Evolutionary conservation across 345 rosid species (phyloP), one percentile per base, ranked within the genome.

Genomic region (Balakata baccata): DNA sequence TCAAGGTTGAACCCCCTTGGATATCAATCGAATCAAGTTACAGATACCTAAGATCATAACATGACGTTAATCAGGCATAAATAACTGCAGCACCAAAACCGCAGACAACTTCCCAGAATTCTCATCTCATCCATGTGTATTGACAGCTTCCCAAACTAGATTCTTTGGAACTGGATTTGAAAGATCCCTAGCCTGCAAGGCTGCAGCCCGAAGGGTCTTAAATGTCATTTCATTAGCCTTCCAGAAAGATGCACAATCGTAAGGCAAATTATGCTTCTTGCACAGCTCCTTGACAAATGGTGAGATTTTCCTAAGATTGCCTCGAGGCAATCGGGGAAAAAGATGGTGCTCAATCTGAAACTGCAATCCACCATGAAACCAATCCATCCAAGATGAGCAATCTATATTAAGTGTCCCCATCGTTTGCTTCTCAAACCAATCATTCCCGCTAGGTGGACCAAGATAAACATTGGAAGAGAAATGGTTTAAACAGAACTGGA

Each of bases 301-400:
- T 9, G 90, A 81, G 54, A 83, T 61, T 66, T 68, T 83, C 38
- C 90, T 74, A 3, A 87, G 87, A 39, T 85, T 75, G 78, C 86
- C 76, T 39, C 90, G 67, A 51, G 90, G 90, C 84, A 87, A 65
- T 41, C 86, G 81, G 8, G 88, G 87, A 49, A 90, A 90, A 76
- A 90, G 77, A 78, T 90, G 95, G 81, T 90, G 95, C 83, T 87
- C 92, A 49, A 88, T 29, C 81, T 90, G 95, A 78, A 88, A 90
- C 76, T 90, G 95, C 65, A 90, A 71, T 41, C 95, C 95, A 38
- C 95, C 95, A 71, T 90, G 91, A 78, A 90, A 90, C 94, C 94
- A 90, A 66, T 90, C 94, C 94, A 90, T 88, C 87, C 86, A 85
- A 2, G 89, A 72, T 1, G 89, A 71, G 68, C 92, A 87, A 8